phyloP scores from a whole-genome alignment of 73 alveolate genomes.

The Effrenium voratum region DNA sequence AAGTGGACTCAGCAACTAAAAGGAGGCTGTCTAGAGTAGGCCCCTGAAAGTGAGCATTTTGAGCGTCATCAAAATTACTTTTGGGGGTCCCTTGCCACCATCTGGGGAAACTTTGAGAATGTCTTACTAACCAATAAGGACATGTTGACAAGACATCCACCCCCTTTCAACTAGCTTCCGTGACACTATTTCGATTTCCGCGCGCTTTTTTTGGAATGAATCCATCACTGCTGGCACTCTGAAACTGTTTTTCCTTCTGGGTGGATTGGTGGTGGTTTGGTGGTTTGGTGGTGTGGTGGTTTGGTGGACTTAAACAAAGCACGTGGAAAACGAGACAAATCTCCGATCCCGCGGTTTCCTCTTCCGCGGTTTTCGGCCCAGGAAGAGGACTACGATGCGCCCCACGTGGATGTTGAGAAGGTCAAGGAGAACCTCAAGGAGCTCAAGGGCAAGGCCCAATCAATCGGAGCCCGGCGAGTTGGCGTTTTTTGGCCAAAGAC shows the following conservation, averaged over 20 bases:
- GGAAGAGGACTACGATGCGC: conserved; percentile 72
- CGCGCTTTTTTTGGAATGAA: neutral
- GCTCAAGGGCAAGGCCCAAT: conserved; percentile 51
- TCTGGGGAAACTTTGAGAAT: too few relatives aligned
- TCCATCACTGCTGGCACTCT: neutral
- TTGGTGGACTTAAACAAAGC: neutral
- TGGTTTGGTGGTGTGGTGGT: neutral
- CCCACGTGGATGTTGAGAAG: conserved; percentile 68
- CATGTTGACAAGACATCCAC: too few relatives aligned
- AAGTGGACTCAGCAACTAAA: too few relatives aligned
- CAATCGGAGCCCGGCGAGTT: too few relatives aligned
- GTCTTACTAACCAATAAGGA: too few relatives aligned
- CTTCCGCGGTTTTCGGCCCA: neutral
- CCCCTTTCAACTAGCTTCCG: too few relatives aligned
- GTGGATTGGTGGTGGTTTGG: neutral
- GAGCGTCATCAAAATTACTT: too few relatives aligned
- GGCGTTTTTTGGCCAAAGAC: too few relatives aligned
- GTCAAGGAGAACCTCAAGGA: conserved; percentile 78
- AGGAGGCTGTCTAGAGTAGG: too few relatives aligned
- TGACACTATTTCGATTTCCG: too few relatives aligned
- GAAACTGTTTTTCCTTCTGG: neutral
- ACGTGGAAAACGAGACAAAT: neutral
- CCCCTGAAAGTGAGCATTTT: too few relatives aligned
- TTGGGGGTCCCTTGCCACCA: too few relatives aligned
- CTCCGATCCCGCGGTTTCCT: neutral